These are phyloP conservation scores for Psilocybe azurescens DNA, from an alignment of 768 basidiomycete species.

Conservation along the genomic window DNA sequence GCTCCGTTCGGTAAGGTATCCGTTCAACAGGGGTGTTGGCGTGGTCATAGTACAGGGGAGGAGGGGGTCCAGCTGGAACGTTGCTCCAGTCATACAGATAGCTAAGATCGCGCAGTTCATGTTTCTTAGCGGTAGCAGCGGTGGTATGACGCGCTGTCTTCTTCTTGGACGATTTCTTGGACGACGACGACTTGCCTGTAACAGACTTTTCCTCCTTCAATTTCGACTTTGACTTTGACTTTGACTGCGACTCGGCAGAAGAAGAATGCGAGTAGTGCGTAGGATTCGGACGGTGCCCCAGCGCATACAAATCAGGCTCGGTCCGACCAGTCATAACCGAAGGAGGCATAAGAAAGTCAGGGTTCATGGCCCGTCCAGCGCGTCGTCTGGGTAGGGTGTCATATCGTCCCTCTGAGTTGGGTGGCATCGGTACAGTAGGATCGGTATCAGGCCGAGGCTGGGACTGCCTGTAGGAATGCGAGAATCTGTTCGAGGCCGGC, in stretches of 20 bases:
- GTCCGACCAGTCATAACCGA: not conserved
- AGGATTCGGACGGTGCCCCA: not conserved
- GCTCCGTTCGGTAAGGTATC: not conserved
- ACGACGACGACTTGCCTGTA: too few species aligned
- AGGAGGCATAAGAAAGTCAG: not conserved
- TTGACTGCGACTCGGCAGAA: too few species aligned
- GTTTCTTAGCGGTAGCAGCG: not conserved
- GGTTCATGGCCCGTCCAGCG: not conserved
- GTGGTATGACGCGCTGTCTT: too few species aligned
- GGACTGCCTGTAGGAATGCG: not conserved
- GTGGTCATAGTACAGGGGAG: not conserved
- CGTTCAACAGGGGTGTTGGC: not conserved
- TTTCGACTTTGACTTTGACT: too few species aligned
- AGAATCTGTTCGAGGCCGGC: not conserved
- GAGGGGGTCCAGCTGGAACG: not conserved
- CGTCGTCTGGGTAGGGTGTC: not conserved
- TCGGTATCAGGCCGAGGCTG: too few species aligned
- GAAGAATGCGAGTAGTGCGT: too few species aligned
- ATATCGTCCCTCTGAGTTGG: not conserved
- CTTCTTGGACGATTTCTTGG: too few species aligned
- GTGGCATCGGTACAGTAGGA: too few species aligned
- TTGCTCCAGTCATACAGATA: not conserved
- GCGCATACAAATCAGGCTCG: not conserved
- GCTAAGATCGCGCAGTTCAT: not conserved
- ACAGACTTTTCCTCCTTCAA: too few species aligned